These are phyloP conservation scores for Triticum urartu DNA, from an alignment of 176 grass and related monocot species.

Conservation along the genomic window DNA sequence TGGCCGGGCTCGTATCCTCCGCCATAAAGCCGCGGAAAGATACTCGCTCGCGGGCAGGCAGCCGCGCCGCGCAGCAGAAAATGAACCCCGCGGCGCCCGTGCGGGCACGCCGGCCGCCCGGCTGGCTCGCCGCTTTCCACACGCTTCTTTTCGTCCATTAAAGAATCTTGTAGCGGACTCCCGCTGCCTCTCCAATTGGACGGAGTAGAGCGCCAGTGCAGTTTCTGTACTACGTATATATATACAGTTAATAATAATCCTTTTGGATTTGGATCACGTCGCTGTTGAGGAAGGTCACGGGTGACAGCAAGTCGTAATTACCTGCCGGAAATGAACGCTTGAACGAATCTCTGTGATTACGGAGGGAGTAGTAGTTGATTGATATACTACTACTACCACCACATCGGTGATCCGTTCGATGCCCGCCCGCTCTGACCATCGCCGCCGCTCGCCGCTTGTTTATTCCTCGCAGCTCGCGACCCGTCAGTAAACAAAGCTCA, in stretches of 20 bases:
- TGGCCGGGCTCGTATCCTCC: constrained; percentile 6
- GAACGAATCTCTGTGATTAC: no score
- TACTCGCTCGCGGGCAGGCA: background rate
- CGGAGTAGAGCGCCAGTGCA: background rate
- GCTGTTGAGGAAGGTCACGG: background rate
- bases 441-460: constrained; percentile 25
- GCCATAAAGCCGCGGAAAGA: constrained; percentile 14
- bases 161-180: background rate
- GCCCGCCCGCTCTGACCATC: constrained; percentile 25
- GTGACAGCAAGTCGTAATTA: background rate
- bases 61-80: background rate
- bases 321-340: no score
- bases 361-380: background rate
- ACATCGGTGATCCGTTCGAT: background rate
- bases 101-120: background rate
- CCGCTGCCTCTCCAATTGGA: background rate
- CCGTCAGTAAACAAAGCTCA: constrained; percentile 29
- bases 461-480: constrained; percentile 36
- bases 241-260: no score
- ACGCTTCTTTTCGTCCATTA: background rate
- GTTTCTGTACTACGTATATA: background rate
- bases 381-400: background rate
- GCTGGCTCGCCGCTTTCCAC: background rate
- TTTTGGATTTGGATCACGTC: background rate
- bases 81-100: background rate